Conservation (phyloP, 371 early-diverging fungal genomes). For the Umbelopsis sp. region DNA sequence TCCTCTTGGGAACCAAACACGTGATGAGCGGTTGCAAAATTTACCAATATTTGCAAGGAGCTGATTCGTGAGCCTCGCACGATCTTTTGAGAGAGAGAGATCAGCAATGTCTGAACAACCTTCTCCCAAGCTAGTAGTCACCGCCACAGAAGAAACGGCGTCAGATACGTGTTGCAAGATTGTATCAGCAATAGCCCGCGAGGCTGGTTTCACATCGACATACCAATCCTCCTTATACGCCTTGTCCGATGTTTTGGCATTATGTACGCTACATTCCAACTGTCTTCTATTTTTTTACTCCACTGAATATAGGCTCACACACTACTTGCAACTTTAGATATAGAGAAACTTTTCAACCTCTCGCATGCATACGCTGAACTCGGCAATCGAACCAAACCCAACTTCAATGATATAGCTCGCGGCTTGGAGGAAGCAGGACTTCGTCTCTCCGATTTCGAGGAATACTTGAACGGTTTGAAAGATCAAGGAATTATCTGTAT, state of each 20-base stretch:
- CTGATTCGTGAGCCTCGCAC: too few species aligned
- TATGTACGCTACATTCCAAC: slow-evolving; percentile 40
- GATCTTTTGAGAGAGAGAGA: not conserved
- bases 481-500: slow-evolving; percentile 17
- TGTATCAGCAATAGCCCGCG: slow-evolving; percentile 37
- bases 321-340: slow-evolving; percentile 34
- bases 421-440: slow-evolving; percentile 45
- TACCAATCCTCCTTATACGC: slow-evolving; percentile 49
- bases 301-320: not conserved
- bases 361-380: slow-evolving; percentile 58
- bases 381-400: slow-evolving; percentile 55
- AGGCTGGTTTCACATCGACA: slow-evolving; percentile 56
- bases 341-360: slow-evolving; percentile 48
- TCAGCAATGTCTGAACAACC: slow-evolving; percentile 15
- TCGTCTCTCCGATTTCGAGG: slow-evolving; percentile 34
- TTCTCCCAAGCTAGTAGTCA: not conserved
- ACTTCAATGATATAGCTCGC: slow-evolving; percentile 55
- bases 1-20: too few species aligned
- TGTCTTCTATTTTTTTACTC: not conserved
- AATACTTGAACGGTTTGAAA: slow-evolving; percentile 33
- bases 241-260: slow-evolving; percentile 44
- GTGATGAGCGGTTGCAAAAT: too few species aligned
- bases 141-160: slow-evolving; percentile 1
- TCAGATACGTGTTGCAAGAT: slow-evolving; percentile 24
- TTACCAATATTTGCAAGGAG: too few species aligned